Evolutionary conservation across 2,329 filamentous ascomycete species (phyloP), one percentile per base, ranked within the genome.

Genomic region (Nothophaeocryptopus gaeumannii): DNA sequence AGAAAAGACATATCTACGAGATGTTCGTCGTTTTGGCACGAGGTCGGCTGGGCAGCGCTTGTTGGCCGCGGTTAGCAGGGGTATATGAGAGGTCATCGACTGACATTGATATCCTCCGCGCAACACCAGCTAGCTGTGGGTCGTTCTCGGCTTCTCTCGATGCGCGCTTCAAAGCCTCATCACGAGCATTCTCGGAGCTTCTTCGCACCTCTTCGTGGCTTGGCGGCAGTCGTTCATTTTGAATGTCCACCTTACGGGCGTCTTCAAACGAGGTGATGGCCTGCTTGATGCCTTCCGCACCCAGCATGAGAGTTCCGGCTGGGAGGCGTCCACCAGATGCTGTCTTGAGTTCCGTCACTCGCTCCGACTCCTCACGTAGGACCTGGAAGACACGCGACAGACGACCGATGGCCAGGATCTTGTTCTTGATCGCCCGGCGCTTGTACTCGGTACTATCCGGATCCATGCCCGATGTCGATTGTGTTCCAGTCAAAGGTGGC

Each of bases 371-470:
- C 74, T 99, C 93, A 65, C 93, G 89, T 62, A 99, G 74, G 43
- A 99, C 93, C 70, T 99, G 93, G 85, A 99, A 99, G 54, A 99
- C 93, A 63, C 93, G 88, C 33, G 93, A 97, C 58, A 99, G 79
- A 61, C 93, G 89, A 29, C 93, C 93, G 65, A 99, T 99, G 53
- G 93, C 93, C 63, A 99, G 77, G 67, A 99, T 97, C 79, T 99
- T 99, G 84, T 99, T 99, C 80, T 97, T 97, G 81, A 99, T 96
- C 3, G 91, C 91, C 39, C 91, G 85, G 65, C 93, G 83, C 80
- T 96, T 97, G 78, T 86, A 92, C 69, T 99, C 93, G 63, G 86
- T 89, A 45, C 86, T 91, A 43, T 96, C 90, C 10, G 87, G 84
- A 63, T 97, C 92, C 64, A 79, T 73, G 55, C 62, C 70, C 26